A percentile compares a stretch with the other conserved stretches of the same genome.
Evolutionary conservation across 164 flowering plant species (phyloP).

Genomic region (Sextonia rubra): DNA sequence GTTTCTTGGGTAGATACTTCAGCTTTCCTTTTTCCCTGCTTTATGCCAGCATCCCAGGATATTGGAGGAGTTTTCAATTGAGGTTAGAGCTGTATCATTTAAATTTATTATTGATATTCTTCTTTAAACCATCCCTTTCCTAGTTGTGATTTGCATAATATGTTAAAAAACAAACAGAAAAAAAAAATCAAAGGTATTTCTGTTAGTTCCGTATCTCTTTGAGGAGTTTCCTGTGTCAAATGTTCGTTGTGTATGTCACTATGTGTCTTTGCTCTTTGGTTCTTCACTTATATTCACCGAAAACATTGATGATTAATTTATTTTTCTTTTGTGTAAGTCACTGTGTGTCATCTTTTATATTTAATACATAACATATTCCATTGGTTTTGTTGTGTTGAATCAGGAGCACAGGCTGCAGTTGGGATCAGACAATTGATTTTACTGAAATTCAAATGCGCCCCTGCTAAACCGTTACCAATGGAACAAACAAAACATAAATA

Average conservation of each 20-base stretch:
- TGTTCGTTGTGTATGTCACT: background rate
- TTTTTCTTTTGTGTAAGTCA: background rate
- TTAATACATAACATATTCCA: background rate
- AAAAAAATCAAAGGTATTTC: background rate
- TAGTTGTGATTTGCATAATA: too few species aligned
- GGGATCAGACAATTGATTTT: background rate
- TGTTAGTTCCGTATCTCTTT: background rate
- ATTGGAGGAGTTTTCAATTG: background rate
- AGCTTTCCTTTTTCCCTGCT: background rate
- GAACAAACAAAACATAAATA: slow-evolving; percentile 21
- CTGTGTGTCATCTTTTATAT: too few species aligned
- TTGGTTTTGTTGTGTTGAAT: too few species aligned
- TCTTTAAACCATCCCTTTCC: background rate
- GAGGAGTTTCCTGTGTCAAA: background rate
- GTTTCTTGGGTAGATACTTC: background rate
- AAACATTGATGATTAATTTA: background rate
- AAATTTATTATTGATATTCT: background rate
- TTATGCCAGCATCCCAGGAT: background rate
- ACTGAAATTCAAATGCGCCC: slow-evolving; percentile 8
- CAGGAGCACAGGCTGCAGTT: background rate
- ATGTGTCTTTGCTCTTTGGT: background rate
- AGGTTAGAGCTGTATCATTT: background rate
- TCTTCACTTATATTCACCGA: background rate
- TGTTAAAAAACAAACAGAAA: background rate
- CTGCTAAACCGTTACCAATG: slow-evolving; percentile 12